phyloP scores from a whole-genome alignment of 345 rosid genomes.

The Linum lewisii region DNA sequence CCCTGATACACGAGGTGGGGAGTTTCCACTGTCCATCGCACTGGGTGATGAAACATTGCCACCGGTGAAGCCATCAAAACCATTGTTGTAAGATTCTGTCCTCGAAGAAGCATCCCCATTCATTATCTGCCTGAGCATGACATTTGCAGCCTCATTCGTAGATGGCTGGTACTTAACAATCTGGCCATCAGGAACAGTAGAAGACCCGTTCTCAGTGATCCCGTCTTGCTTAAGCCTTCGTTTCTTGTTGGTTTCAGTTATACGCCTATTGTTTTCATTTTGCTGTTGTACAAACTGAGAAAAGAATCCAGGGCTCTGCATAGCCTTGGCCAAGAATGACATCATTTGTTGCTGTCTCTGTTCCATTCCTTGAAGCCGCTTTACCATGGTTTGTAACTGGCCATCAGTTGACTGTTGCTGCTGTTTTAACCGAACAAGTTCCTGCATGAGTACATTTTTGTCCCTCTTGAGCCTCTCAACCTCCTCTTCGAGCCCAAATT shows the following conservation, averaged over 20 bases:
- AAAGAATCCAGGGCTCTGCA: constrained; percentile 43
- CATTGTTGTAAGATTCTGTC: constrained; percentile 38
- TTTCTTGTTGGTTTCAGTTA: constrained; percentile 73
- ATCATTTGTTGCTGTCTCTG: constrained; percentile 64
- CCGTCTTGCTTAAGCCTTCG: constrained; percentile 79
- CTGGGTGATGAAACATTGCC: constrained; percentile 23
- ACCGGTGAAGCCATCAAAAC: constrained; percentile 33
- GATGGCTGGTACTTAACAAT: constrained; percentile 82
- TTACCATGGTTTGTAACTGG: constrained; percentile 42
- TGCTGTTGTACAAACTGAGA: constrained; percentile 55
- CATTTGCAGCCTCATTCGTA: constrained; percentile 61
- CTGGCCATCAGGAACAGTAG: constrained; percentile 63
- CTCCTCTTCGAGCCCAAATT: constrained; percentile 53
- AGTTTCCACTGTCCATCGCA: constrained; percentile 37
- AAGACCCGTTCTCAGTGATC: constrained; percentile 33
- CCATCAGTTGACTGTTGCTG: constrained; percentile 57
- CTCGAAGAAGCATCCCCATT: constrained; percentile 41
- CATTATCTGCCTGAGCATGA: constrained; percentile 64
- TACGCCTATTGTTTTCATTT: constrained; percentile 68
- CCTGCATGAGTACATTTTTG: constrained; percentile 38
- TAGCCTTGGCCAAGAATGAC: constrained; percentile 65
- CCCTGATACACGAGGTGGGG: constrained; percentile 41
- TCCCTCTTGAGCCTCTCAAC: constrained; percentile 56
- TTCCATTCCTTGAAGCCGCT: constrained; percentile 40
- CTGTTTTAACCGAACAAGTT: constrained; percentile 51